Conservation (phyloP, 176 grass and related monocot species). For the Thalia dealbata region DNA sequence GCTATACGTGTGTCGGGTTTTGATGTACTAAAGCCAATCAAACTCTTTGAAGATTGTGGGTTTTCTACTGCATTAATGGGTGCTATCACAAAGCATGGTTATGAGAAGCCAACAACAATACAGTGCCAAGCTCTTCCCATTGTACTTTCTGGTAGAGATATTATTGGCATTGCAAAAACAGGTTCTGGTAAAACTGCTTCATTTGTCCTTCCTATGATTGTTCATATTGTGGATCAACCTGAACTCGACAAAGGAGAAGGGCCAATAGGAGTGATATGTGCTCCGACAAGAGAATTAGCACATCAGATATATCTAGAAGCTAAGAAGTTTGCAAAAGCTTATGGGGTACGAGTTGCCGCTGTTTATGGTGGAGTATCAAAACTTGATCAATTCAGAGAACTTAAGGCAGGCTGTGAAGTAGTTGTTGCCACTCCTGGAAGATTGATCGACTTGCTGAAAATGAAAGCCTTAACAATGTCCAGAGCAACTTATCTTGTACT, state of each 20-base stretch:
- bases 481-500: constrained; percentile 92
- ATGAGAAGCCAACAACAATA: constrained; percentile 96
- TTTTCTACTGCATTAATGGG: constrained; percentile 68
- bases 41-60: constrained; percentile 76
- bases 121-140: constrained; percentile 93
- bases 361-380: constrained; percentile 96
- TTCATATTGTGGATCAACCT: constrained; percentile 98
- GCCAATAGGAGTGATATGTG: constrained; percentile 90
- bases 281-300: constrained; percentile 93
- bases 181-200: constrained; percentile 98
- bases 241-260: constrained; percentile 96
- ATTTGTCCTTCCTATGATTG: constrained; percentile 98
- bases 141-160: constrained; percentile 86
- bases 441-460: constrained; percentile 95
- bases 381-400: constrained; percentile 91
- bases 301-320: constrained; percentile 97
- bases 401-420: constrained; percentile 91
- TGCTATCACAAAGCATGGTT: constrained; percentile 81
- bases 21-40: constrained; percentile 77
- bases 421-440: constrained; percentile 90
- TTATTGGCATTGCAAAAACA: constrained; percentile 98
- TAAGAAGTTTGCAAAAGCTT: constrained; percentile 96
- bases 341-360: constrained; percentile 83
- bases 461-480: constrained; percentile 87
- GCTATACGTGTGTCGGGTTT: constrained; percentile 87